Base-by-base conservation (phyloP, 1,284 basidiomycete species). In the Austroboletus rostrupii region DNA sequence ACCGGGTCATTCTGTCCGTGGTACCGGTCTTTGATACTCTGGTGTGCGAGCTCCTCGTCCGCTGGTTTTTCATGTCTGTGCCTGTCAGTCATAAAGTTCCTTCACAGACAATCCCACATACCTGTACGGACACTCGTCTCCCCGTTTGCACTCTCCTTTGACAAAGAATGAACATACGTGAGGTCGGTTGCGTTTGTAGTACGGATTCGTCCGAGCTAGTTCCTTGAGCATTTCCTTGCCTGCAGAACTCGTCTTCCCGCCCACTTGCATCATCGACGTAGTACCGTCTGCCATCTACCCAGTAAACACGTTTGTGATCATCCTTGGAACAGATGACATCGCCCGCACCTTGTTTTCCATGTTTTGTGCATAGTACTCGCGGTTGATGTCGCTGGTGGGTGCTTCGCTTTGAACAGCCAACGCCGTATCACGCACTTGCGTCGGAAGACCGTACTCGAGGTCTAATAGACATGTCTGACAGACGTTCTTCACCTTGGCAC, bases 391-490 rank as follows among this genome's bases (percentile, higher is more conserved):
- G 62, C 91, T 94, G 45, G 86, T 93, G 8, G 96, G 97, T 1
- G 94, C 95, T 58, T 91, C 86, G 62, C 83, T 89, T 69, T 92
- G 82, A 38, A 92, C 65, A 11, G 88, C 92, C 41, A 99, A 71
- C 8, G 97, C 97, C 1, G 95, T 96, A 69, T 99, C 97, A 52
- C 97, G 79, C 14, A 99, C 95, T 77, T 99, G 97, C 0, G 94
- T 95, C 2, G 97, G 97, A 41, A 99, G 73, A 16, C 92, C 92
- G 61, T 94, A 99, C 70, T 98, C 94, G 53, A 96, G 79, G 67
- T 99, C 97, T 32, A 99, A 77, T 26, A 99, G 76, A 69, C 97
- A 99, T 1, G 95, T 98, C 73, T 99, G 97, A 73, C 97, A 99
- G 38, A 97, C 91, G 64, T 99, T 97, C 78, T 98, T 97, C 61